Base-by-base conservation (phyloP, 495 filamentous ascomycete species). In the Xylaria longipes region DNA sequence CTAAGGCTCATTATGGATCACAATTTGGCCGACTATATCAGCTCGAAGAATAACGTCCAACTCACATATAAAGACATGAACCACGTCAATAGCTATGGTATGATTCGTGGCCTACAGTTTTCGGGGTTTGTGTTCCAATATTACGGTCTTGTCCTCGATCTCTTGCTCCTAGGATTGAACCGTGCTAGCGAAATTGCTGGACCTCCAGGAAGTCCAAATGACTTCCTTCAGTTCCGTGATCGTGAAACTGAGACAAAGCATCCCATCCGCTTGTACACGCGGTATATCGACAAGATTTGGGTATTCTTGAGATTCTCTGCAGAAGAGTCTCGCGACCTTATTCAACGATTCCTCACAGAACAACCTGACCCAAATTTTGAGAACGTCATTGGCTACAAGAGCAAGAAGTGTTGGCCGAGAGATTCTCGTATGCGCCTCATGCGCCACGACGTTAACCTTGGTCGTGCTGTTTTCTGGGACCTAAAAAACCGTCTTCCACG, bases 31-130 rank as follows among this genome's bases (percentile, higher is more conserved):
- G 97, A 99, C 80, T 99, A 99, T 82, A 99, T 99, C 80, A 97
- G 95, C 14, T 94, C 94, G 5, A 99, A 99, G 88, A 99, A 99
- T 84, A 99, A 99, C 78, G 97, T 99, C 20, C 95, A 98, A 76
- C 87, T 99, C 68, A 98, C 95, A 74, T 99, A 99, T 83, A 99
- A 99, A 84, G 97, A 99, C 77, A 99, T 99, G 97, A 98, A 97
- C 77, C 97, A 99, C 79, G 97, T 95, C 67, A 99, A 99, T 81
- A 97, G 93, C 80, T 99, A 98, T 77, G 97, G 97, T 64, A 90
- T 99, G 90, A 98, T 98, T 76, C 93, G 97, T 69, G 97, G 97
- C 72, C 86, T 98, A 48, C 97, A 98, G 78, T 99, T 99, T 80
- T 97, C 95, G 1, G 97, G 92, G 14, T 99, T 99, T 72, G 95